phyloP scores from a whole-genome alignment of 768 basidiomycete genomes.

The Serendipita vermifera region DNA sequence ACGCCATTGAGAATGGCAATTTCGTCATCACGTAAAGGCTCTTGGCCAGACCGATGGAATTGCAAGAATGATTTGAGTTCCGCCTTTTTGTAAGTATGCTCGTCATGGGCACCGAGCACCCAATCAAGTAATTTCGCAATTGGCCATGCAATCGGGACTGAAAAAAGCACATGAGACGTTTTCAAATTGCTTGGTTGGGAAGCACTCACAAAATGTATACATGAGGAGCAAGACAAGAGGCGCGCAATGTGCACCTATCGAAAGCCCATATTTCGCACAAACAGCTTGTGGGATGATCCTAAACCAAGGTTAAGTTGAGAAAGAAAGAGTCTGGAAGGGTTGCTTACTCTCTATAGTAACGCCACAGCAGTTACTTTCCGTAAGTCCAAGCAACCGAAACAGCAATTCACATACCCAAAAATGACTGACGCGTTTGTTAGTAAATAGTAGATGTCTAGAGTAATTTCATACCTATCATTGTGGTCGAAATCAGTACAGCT shows the following conservation, averaged over 20 bases:
- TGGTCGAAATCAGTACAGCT: constrained; percentile 66
- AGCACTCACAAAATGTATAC: constrained; percentile 40
- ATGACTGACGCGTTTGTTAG: constrained; percentile 37
- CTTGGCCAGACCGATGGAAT: constrained; percentile 10
- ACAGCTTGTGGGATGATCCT: constrained; percentile 64
- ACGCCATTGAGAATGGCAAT: constrained; percentile 54
- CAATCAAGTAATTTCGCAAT: constrained; percentile 62
- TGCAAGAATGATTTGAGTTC: constrained; percentile 62
- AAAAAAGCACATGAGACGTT: neutral
- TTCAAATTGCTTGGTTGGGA: constrained; percentile 11
- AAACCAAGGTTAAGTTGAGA: constrained; percentile 19
- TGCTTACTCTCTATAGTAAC: constrained; percentile 29
- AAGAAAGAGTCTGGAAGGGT: neutral
- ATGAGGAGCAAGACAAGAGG: constrained; percentile 63
- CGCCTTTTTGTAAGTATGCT: constrained; percentile 68
- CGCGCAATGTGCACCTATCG: constrained; percentile 65
- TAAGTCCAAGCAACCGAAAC: too few species aligned
- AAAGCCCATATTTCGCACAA: constrained; percentile 62
- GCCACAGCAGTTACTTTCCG: too few species aligned
- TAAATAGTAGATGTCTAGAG: constrained; percentile 10
- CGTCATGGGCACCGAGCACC: constrained; percentile 62
- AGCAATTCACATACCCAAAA: constrained; percentile 63
- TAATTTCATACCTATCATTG: constrained; percentile 47
- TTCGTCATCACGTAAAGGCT: constrained; percentile 63
- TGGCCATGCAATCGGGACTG: constrained; percentile 67